phyloP scores from a whole-genome alignment of 179 eudicot species.

The Beta corolliflora region DNA sequence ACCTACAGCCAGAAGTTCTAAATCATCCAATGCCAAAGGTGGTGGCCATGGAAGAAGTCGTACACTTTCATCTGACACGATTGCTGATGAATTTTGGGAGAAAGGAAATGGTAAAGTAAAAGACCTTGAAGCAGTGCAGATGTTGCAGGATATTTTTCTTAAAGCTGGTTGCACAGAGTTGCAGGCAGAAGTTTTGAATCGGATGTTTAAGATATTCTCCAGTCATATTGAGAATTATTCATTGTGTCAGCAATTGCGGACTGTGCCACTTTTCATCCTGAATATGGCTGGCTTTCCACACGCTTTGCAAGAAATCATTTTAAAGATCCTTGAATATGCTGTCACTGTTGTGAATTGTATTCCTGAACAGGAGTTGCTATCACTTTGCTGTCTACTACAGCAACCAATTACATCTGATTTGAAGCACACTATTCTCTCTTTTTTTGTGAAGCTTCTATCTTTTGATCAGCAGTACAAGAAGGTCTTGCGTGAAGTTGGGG shows the following conservation, averaged over 20 bases:
- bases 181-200: conserved; percentile 93
- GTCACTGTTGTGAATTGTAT: conserved; percentile 98
- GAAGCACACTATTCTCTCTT: conserved; percentile 80
- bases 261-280: conserved; percentile 91
- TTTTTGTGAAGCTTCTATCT: conserved; percentile 90
- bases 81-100: conserved; percentile 71
- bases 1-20: conserved; percentile 45
- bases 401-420: conserved; percentile 78
- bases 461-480: conserved; percentile 97
- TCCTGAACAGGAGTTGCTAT: conserved; percentile 98
- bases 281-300: conserved; percentile 94
- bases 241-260: conserved; percentile 91
- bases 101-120: conserved; percentile 77
- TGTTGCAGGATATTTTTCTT: conserved; percentile 97
- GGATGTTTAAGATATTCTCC: conserved; percentile 97
- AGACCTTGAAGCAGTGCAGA: conserved; percentile 97
- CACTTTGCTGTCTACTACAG: conserved; percentile 96
- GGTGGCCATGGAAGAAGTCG: conserved; percentile 73
- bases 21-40: conserved; percentile 47
- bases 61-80: conserved; percentile 55
- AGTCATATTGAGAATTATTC: conserved; percentile 94
- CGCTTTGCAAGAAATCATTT: conserved; percentile 80
- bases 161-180: conserved; percentile 83
- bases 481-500: conserved; percentile 97
- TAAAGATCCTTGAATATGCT: conserved; percentile 99